Evolutionary conservation across 2,329 filamentous ascomycete genomes (phyloP).

Genomic region (Neofusicoccum ribis): DNA sequence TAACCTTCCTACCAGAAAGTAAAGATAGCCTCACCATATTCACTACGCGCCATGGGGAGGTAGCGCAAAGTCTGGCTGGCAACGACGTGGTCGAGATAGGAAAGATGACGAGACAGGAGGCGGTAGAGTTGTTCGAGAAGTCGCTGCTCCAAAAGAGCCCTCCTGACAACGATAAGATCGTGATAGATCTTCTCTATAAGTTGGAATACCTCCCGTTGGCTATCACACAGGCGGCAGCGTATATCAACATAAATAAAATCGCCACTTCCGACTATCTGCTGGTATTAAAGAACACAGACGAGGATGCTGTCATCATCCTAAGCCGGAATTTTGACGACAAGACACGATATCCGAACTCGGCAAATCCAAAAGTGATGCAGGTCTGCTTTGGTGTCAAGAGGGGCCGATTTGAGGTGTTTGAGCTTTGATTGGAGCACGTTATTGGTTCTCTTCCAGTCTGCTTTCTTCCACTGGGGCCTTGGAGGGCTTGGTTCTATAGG

Average conservation of each 20-base stretch:
- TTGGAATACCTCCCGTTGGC: constrained; percentile 24
- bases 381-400: too few relatives aligned
- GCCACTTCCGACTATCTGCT: constrained; percentile 20
- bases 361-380: too few relatives aligned
- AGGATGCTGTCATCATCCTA: constrained; percentile 32
- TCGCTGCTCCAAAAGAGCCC: constrained; percentile 18
- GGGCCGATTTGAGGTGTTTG: too few relatives aligned
- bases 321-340: constrained; percentile 36
- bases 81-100: constrained; percentile 22
- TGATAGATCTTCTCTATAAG: constrained; percentile 32
- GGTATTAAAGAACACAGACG: constrained; percentile 27
- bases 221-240: constrained; percentile 28
- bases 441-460: too few relatives aligned
- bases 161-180: constrained; percentile 18
- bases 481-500: too few relatives aligned
- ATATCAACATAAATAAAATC: constrained; percentile 33
- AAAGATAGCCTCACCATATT: constrained; percentile 23
- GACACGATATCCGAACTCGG: constrained; percentile 29
- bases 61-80: constrained; percentile 21
- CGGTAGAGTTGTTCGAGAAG: constrained; percentile 20
- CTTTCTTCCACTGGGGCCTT: too few relatives aligned
- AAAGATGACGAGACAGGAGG: constrained; percentile 22
- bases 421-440: too few relatives aligned
- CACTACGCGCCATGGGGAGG: constrained; percentile 23
- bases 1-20: constrained; percentile 24